A percentile compares a stretch with the other conserved stretches of the same genome.
Evolutionary conservation across 805 yeast genomes (phyloP).

Genomic region (Starmerella bombicola): DNA sequence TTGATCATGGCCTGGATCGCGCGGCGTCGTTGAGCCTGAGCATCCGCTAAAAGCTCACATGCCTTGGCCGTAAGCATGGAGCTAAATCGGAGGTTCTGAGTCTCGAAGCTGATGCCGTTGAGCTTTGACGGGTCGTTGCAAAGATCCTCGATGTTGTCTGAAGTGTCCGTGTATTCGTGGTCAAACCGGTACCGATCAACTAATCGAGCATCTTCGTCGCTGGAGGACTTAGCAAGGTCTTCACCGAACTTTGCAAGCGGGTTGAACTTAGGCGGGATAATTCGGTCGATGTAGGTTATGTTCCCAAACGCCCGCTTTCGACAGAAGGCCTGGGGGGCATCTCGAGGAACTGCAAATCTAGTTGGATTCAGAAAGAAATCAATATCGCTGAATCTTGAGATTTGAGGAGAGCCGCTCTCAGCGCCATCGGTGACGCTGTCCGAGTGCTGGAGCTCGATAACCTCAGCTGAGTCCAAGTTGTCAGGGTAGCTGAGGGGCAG

Average conservation of each 20-base stretch:
- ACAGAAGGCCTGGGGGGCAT: constrained; percentile 2
- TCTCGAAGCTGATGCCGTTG: constrained; percentile 70
- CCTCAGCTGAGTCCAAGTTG: not conserved
- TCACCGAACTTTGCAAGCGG: constrained; percentile 7
- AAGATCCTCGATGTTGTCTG: constrained; percentile 1
- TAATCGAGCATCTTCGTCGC: constrained; percentile 29
- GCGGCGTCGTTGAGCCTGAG: constrained; percentile 60
- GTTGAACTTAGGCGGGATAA: constrained; percentile 2
- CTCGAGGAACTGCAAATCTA: constrained; percentile 9
- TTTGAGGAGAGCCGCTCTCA: not conserved
- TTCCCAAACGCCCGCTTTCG: constrained; percentile 8
- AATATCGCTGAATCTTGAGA: constrained; percentile 4
- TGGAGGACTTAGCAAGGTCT: constrained; percentile 23
- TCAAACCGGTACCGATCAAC: constrained; percentile 60
- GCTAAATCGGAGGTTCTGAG: constrained; percentile 84
- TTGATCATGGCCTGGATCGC: constrained; percentile 30
- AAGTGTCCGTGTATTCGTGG: constrained; percentile 32
- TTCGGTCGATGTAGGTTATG: constrained; percentile 11
- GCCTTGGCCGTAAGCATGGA: constrained; percentile 82
- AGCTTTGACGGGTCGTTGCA: constrained; percentile 69
- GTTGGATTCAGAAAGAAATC: constrained; percentile 15
- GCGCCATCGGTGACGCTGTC: not conserved
- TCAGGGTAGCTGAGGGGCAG: not conserved
- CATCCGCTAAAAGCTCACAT: constrained; percentile 64
- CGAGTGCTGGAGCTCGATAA: not conserved